Percentiles rank a stretch among this genome's conserved stretches.
Evolutionary conservation across 768 basidiomycete genomes (phyloP).

Genomic region (Termitomyces heimii): DNA sequence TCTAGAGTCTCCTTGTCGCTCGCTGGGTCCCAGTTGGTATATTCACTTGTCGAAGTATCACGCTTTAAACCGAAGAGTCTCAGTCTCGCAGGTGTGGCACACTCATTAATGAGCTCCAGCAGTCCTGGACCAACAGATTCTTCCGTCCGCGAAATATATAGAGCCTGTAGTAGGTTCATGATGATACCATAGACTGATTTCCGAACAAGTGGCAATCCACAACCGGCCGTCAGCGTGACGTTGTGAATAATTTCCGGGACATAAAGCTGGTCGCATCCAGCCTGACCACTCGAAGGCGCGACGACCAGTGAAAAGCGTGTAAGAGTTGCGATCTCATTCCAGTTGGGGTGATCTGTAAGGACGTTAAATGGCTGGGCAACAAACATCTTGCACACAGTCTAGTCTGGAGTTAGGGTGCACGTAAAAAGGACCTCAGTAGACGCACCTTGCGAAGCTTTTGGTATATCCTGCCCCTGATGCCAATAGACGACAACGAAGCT

Average conservation of each 20-base stretch:
- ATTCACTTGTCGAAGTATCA: slow-evolving; percentile 63
- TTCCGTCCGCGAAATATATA: slow-evolving; percentile 56
- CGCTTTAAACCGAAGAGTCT: slow-evolving; percentile 70
- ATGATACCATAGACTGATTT: slow-evolving; percentile 78
- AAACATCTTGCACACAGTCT: slow-evolving; percentile 74
- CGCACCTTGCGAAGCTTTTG: slow-evolving; percentile 73
- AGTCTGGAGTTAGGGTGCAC: not conserved
- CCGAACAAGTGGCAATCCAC: slow-evolving; percentile 68
- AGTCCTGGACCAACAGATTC: slow-evolving; percentile 59
- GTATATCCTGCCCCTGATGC: slow-evolving; percentile 72
- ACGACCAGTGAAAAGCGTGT: slow-evolving; percentile 71
- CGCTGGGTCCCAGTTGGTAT: slow-evolving; percentile 46
- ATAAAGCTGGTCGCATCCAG: slow-evolving; percentile 67
- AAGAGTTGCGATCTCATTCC: slow-evolving; percentile 78
- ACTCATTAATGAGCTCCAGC: slow-evolving; percentile 55
- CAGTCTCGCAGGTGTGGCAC: slow-evolving; percentile 49
- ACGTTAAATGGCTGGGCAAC: slow-evolving; percentile 49
- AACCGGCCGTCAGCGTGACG: slow-evolving; percentile 69
- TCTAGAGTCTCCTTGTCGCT: slow-evolving; percentile 57
- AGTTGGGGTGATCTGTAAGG: slow-evolving; percentile 65
- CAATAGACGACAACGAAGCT: slow-evolving; percentile 67
- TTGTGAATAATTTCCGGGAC: slow-evolving; percentile 81
- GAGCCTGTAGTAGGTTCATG: slow-evolving; percentile 75
- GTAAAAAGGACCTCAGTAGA: not conserved
- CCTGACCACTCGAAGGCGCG: slow-evolving; percentile 58